These are phyloP conservation scores for Serendipita sp. DNA, from an alignment of 1,284 basidiomycete genomes.

Conservation along the genomic window DNA sequence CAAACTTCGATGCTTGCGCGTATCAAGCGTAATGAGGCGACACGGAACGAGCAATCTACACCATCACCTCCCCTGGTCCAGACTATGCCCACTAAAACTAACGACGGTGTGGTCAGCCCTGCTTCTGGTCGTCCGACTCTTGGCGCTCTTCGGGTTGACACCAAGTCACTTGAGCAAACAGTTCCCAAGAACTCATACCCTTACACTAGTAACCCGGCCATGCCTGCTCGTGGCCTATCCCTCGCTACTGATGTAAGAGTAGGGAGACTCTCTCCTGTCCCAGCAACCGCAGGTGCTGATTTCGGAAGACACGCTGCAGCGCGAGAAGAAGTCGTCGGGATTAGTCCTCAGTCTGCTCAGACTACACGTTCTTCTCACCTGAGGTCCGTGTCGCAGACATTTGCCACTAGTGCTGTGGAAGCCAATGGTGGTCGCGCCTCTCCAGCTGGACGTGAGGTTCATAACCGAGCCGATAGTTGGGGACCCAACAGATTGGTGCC, in stretches of 20 bases:
- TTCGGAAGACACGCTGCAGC: slow-evolving; percentile 42
- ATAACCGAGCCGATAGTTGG: slow-evolving; percentile 1
- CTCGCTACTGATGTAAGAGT: neutral
- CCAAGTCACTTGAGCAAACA: slow-evolving; percentile 39
- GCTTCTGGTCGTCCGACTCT: slow-evolving; percentile 38
- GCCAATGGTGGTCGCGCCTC: neutral
- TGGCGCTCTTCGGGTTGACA: slow-evolving; percentile 56
- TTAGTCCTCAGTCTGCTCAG: slow-evolving; percentile 3
- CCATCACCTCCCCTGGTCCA: slow-evolving; percentile 30
- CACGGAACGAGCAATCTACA: neutral
- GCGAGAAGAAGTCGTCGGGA: slow-evolving; percentile 8
- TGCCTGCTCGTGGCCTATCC: slow-evolving; percentile 26
- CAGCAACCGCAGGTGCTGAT: slow-evolving; percentile 68
- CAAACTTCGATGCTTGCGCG: slow-evolving; percentile 7
- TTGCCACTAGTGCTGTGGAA: neutral
- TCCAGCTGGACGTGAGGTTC: neutral
- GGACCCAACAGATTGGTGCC: neutral
- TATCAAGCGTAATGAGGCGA: slow-evolving; percentile 7
- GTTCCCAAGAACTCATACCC: slow-evolving; percentile 56
- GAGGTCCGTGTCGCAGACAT: neutral
- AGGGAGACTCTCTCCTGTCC: slow-evolving; percentile 43
- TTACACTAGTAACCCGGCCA: slow-evolving; percentile 37
- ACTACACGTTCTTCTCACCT: neutral
- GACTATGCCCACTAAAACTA: slow-evolving; percentile 65
- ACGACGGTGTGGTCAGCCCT: slow-evolving; percentile 31